Evolutionary conservation across 2,329 filamentous ascomycete species (phyloP), one percentile per base, ranked within the genome.

Genomic region (Gyromitra esculenta): DNA sequence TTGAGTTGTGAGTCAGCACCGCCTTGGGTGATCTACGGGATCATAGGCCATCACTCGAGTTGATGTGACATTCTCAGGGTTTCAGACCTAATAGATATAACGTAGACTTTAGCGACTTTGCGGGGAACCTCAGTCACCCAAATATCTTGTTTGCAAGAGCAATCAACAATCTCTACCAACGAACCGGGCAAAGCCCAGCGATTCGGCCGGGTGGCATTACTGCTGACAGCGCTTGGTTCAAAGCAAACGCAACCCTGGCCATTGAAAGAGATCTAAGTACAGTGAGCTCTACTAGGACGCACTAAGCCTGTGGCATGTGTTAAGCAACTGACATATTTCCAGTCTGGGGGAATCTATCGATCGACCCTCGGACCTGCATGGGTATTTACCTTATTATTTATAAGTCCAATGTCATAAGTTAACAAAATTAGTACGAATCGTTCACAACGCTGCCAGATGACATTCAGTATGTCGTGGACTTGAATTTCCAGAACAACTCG

Each of bases 181-280:
- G 69, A 9, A 73, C 60, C 5, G 52, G 62, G 13, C 39, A 64
- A 45, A 63, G 67, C 5, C 74, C 52, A 1, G 67, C 62, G 5
- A 76, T 76, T 43, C 54, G 69, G 13, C 74, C 60, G 1, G 60
- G 69, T n/a, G 68, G 74, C 3, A 73, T 73, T 8, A 68, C 74
- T 4, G 69, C 68, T 5, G 62, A 73, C 13, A 65, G 69, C 31
- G 48, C 73, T 9, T 76, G 67, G 73, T 76, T 76, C 52, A 59
- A 59, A 2, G 50, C 41, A 15, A 62, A 67, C 25, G 41, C 65
- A 37, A 65, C 54, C 0, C 25, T 52, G 2, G 73, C 73, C 0
- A 65, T 66, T 18, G 59, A 59, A 18, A 35, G 73, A 18, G 67
- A 72, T 37, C 21, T 63, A 11, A 73, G 62, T 45, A 8, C 62